Percentiles rank a stretch among this genome's conserved stretches.
Evolutionary conservation across 768 basidiomycete species (phyloP).

Genomic region (Daedaleopsis nitida): DNA sequence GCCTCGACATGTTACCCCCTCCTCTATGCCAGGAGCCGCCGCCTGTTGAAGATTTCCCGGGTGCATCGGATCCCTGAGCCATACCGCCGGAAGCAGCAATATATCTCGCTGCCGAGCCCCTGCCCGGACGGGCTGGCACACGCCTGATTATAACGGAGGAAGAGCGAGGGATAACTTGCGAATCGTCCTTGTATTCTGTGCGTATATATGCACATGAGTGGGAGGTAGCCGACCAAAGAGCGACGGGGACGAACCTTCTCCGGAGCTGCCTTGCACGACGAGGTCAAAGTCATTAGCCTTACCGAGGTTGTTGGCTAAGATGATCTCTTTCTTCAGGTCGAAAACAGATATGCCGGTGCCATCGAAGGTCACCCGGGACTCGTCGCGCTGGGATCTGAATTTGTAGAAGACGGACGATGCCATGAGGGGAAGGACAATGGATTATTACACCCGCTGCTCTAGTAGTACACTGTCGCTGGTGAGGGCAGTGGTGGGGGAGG

Average conservation of each 20-base stretch:
- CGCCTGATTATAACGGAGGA: slow-evolving; percentile 94
- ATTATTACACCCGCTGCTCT: slow-evolving; percentile 25
- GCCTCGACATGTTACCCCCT: slow-evolving; percentile 70
- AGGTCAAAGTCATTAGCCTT: slow-evolving; percentile 98
- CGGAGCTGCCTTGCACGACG: slow-evolving; percentile 78
- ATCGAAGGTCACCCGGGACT: slow-evolving; percentile 95
- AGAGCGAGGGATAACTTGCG: slow-evolving; percentile 88
- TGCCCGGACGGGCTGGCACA: slow-evolving; percentile 75
- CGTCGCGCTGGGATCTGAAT: slow-evolving; percentile 94
- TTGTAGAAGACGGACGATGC: slow-evolving; percentile 97
- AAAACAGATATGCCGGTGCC: slow-evolving; percentile 99
- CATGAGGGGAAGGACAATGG: slow-evolving; percentile 43
- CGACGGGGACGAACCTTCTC: slow-evolving; percentile 68
- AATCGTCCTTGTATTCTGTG: slow-evolving; percentile 90
- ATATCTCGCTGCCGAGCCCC: slow-evolving; percentile 81
- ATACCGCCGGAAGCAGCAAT: slow-evolving; percentile 48
- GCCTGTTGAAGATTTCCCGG: slow-evolving; percentile 25
- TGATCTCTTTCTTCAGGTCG: slow-evolving; percentile 98
- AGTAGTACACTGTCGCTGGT: slow-evolving; percentile 16
- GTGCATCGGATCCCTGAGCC: slow-evolving; percentile 42
- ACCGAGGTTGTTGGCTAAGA: slow-evolving; percentile 92
- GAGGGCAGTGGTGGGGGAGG: not conserved
- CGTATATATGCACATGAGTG: not conserved
- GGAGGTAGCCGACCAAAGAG: not conserved
- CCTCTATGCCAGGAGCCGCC: slow-evolving; percentile 57